These are phyloP conservation scores for Monosporozyma siamensis DNA, from an alignment of 805 yeast genomes.

Conservation along the genomic window DNA sequence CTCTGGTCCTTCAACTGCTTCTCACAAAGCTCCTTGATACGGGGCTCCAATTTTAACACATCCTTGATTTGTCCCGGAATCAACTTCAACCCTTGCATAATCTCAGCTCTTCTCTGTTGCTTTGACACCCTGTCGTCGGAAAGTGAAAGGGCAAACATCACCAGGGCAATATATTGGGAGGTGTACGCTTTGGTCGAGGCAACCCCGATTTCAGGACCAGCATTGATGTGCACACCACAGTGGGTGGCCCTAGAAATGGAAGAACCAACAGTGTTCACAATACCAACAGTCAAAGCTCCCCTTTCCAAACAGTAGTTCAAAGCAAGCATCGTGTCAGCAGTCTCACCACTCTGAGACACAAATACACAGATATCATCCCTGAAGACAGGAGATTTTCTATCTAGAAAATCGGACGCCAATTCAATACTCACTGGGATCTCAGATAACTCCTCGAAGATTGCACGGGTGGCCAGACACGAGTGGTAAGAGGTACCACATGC, in stretches of 20 bases:
- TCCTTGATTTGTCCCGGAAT: slow-evolving; percentile 80
- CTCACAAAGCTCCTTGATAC: slow-evolving; percentile 68
- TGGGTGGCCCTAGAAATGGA: slow-evolving; percentile 93
- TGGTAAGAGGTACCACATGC: slow-evolving; percentile 99
- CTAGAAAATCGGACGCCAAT: slow-evolving; percentile 89
- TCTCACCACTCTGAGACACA: slow-evolving; percentile 98
- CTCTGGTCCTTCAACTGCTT: slow-evolving; percentile 67
- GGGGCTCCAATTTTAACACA: slow-evolving; percentile 63
- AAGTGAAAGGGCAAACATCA: slow-evolving; percentile 91
- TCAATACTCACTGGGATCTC: slow-evolving; percentile 92
- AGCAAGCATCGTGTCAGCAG: slow-evolving; percentile 95
- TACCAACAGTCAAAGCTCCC: slow-evolving; percentile 95
- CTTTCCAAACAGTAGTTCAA: slow-evolving; percentile 91
- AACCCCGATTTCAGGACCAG: slow-evolving; percentile 99
- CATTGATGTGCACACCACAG: slow-evolving; percentile 98
- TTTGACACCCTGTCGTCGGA: slow-evolving; percentile 84
- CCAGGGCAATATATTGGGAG: slow-evolving; percentile 93
- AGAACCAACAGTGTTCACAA: slow-evolving; percentile 96
- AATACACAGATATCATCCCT: slow-evolving; percentile 96
- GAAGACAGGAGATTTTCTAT: slow-evolving; percentile 92
- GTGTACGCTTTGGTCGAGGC: slow-evolving; percentile 99
- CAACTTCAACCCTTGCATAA: slow-evolving; percentile 72
- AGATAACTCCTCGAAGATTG: slow-evolving; percentile 91
- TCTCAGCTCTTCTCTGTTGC: slow-evolving; percentile 67
- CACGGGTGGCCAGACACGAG: slow-evolving; percentile 94